Percentiles rank a stretch among this genome's conserved stretches.
phyloP scores from a whole-genome alignment of 441 rosid genomes.

The Erysimum cheiri region DNA sequence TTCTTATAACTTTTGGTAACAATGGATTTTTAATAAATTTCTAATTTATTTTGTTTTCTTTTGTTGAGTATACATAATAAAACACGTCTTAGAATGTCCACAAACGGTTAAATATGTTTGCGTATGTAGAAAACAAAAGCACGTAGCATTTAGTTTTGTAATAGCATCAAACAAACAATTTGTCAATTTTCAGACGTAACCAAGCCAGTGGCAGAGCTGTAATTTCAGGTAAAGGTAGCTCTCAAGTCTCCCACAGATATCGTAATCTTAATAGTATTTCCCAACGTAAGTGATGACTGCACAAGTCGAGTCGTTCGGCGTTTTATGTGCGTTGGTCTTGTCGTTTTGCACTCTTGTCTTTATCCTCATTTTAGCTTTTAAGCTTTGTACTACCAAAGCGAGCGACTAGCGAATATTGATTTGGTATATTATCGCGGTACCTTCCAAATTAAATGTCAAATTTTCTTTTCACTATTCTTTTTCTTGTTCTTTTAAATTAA shows the following conservation, averaged over 20 bases:
- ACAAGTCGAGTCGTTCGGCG: conserved; percentile 33
- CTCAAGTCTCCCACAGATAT: conserved; percentile 27
- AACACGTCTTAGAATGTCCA: background rate
- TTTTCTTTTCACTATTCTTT: background rate
- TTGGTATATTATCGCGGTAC: conserved; percentile 3
- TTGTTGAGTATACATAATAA: background rate
- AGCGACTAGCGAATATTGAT: conserved; percentile 23
- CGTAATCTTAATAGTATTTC: conserved; percentile 31
- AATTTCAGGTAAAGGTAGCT: conserved; percentile 22
- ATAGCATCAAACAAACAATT: background rate
- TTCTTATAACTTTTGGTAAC: too few relatives aligned
- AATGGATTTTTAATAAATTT: too few relatives aligned
- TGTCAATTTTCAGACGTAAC: conserved; percentile 10
- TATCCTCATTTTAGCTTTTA: conserved; percentile 2
- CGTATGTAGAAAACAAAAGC: conserved; percentile 3
- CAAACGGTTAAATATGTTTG: background rate
- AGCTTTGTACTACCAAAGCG: conserved; percentile 32
- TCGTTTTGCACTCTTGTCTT: conserved; percentile 36
- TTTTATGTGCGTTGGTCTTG: conserved; percentile 42
- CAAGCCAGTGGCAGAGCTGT: conserved; percentile 25
- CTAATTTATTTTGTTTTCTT: too few relatives aligned
- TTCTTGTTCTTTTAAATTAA: background rate
- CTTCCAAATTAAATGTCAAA: conserved; percentile 15
- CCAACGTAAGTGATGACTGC: conserved; percentile 39
- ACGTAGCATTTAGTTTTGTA: conserved; percentile 13